Evolutionary conservation across 2,329 filamentous ascomycete genomes (phyloP).

Genomic region (Alternaria rosae): DNA sequence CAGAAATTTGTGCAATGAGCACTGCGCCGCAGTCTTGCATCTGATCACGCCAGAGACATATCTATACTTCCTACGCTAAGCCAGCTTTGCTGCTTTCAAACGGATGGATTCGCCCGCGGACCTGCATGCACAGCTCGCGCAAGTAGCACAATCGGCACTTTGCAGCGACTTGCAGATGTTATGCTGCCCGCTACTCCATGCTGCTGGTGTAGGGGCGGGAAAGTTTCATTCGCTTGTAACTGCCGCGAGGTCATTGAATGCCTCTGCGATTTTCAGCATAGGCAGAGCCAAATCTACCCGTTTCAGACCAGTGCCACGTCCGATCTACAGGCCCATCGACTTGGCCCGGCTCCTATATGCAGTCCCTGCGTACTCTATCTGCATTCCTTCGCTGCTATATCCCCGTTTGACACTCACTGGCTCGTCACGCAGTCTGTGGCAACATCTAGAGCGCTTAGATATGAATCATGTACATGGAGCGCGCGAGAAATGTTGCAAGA

Average conservation of each 20-base stretch:
- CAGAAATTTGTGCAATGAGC: background rate
- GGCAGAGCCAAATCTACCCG: background rate
- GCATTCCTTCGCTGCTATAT: background rate
- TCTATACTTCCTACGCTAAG: background rate
- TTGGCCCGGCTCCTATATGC: background rate
- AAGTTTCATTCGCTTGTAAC: background rate
- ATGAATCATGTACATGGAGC: background rate
- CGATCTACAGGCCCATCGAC: background rate
- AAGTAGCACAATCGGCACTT: background rate
- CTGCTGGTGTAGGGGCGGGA: background rate
- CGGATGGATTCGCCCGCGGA: background rate
- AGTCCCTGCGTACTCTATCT: background rate
- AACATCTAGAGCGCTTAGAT: background rate
- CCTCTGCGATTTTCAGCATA: background rate
- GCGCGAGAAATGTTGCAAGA: background rate
- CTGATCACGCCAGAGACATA: background rate
- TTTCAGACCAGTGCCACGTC: too few relatives aligned
- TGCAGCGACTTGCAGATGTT: background rate
- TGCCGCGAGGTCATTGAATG: background rate
- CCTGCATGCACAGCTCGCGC: background rate
- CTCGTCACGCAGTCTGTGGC: background rate
- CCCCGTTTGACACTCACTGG: background rate
- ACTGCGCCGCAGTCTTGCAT: background rate
- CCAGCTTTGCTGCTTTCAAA: background rate
- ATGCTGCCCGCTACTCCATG: background rate